A percentile compares a stretch with the other conserved stretches of the same genome.
phyloP scores from a whole-genome alignment of 139 green algal genomes.

The Volvox reticuliferus region DNA sequence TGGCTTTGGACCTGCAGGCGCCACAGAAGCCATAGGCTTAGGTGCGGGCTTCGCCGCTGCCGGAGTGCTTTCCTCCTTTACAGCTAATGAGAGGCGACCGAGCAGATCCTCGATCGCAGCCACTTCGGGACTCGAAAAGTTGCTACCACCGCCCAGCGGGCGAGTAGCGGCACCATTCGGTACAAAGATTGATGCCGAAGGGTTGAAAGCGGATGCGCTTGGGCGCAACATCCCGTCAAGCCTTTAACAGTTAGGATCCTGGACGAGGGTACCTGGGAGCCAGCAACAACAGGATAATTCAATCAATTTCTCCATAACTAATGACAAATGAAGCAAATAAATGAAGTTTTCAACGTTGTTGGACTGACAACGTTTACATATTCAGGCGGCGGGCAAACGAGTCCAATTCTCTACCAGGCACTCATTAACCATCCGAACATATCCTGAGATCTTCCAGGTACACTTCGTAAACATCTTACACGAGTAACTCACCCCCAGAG shows the following conservation, averaged over 20 bases:
- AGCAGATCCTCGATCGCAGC: conserved; percentile 28
- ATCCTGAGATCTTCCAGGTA: too few species aligned
- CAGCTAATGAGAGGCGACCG: not conserved
- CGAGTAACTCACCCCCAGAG: too few species aligned
- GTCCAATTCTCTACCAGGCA: too few species aligned
- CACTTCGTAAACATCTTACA: too few species aligned
- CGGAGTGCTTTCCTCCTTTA: conserved; percentile 9
- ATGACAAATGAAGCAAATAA: too few species aligned
- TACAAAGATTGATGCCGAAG: not conserved
- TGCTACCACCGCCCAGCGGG: not conserved
- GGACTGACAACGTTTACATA: not conserved
- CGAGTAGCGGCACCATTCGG: not conserved
- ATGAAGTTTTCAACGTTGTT: too few species aligned
- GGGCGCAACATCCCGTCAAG: not conserved
- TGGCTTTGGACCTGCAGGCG: not conserved
- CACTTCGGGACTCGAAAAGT: not conserved
- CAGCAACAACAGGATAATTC: too few species aligned
- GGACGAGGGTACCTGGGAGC: not conserved
- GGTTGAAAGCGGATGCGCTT: not conserved
- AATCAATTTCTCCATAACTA: too few species aligned
- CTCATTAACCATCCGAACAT: too few species aligned
- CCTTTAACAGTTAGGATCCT: not conserved
- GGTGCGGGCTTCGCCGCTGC: not conserved
- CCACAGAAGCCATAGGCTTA: not conserved
- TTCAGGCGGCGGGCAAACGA: not conserved